These are phyloP conservation scores for Mycena crocata DNA, from an alignment of 768 basidiomycete genomes.

Conservation along the genomic window DNA sequence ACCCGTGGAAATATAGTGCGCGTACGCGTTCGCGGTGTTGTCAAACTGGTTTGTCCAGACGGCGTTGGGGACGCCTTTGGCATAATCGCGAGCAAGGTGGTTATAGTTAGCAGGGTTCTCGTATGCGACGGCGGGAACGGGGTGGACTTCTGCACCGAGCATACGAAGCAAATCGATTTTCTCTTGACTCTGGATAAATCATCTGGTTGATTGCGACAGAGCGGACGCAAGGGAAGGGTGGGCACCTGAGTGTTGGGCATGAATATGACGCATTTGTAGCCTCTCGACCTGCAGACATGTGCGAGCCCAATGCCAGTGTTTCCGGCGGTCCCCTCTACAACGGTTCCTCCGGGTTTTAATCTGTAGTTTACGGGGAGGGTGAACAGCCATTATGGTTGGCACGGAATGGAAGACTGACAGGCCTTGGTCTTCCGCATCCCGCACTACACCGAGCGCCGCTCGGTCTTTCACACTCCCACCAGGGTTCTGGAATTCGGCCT, in stretches of 20 bases:
- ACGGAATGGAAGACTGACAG: conserved; percentile 58
- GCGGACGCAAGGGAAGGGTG: background rate
- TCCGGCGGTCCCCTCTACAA: conserved; percentile 98
- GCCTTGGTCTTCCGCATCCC: conserved; percentile 88
- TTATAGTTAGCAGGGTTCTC: conserved; percentile 98
- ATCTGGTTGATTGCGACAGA: background rate
- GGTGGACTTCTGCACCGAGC: conserved; percentile 96
- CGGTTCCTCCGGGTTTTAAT: conserved; percentile 92
- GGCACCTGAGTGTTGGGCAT: conserved; percentile 92
- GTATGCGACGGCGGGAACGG: conserved; percentile 96
- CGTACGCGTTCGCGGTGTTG: conserved; percentile 90
- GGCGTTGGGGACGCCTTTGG: conserved; percentile 77
- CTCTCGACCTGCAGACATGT: conserved; percentile 91
- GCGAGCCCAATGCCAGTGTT: conserved; percentile 98
- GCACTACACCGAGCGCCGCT: conserved; percentile 90
- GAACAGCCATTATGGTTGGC: background rate
- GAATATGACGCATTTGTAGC: conserved; percentile 98
- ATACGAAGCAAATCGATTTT: conserved; percentile 98
- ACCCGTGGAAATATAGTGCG: conserved; percentile 91
- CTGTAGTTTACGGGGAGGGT: conserved; percentile 47
- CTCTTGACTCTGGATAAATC: conserved; percentile 85
- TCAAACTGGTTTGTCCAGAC: conserved; percentile 99
- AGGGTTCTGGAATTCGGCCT: conserved; percentile 98
- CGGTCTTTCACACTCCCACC: conserved; percentile 98
- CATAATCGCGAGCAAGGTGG: conserved; percentile 94